phyloP scores from a whole-genome alignment of 2,329 filamentous ascomycete species.

The Lanzia echinophila region DNA sequence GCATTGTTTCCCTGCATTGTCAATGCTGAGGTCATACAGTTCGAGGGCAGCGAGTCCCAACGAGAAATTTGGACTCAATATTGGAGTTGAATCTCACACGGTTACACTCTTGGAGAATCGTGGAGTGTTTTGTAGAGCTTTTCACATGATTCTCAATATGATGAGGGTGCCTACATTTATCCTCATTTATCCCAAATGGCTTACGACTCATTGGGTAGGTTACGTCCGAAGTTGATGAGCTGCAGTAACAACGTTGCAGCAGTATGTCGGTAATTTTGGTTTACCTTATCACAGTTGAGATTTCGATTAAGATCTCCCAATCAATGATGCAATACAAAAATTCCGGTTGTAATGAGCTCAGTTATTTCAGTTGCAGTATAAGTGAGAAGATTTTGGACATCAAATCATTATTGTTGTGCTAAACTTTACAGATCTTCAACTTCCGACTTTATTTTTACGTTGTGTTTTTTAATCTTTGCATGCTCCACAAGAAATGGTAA shows the following conservation, averaged over 20 bases:
- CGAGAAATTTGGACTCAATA: slow-evolving; percentile 68
- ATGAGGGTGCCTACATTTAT: slow-evolving; percentile 3
- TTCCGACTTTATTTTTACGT: background rate
- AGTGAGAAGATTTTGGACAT: background rate
- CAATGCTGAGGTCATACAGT: slow-evolving; percentile 17
- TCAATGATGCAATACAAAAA: background rate
- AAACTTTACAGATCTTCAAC: background rate
- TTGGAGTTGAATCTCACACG: slow-evolving; percentile 52
- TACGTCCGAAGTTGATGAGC: background rate
- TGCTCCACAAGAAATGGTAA: background rate
- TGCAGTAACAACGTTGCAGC: slow-evolving; percentile 7
- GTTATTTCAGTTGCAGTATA: background rate
- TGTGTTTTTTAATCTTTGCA: background rate
- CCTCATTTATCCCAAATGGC: background rate
- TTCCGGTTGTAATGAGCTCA: background rate
- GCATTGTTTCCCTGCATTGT: slow-evolving; percentile 10
- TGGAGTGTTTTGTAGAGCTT: background rate
- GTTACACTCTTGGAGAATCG: background rate
- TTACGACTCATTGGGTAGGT: background rate
- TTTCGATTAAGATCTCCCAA: background rate
- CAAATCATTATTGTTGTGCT: slow-evolving; percentile 1
- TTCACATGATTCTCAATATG: slow-evolving; percentile 4
- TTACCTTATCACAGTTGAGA: background rate
- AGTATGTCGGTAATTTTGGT: slow-evolving; percentile 2
- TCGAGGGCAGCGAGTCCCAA: slow-evolving; percentile 47